Conservation (phyloP, 2,329 filamentous ascomycete species). For the Trichophyton simii region DNA sequence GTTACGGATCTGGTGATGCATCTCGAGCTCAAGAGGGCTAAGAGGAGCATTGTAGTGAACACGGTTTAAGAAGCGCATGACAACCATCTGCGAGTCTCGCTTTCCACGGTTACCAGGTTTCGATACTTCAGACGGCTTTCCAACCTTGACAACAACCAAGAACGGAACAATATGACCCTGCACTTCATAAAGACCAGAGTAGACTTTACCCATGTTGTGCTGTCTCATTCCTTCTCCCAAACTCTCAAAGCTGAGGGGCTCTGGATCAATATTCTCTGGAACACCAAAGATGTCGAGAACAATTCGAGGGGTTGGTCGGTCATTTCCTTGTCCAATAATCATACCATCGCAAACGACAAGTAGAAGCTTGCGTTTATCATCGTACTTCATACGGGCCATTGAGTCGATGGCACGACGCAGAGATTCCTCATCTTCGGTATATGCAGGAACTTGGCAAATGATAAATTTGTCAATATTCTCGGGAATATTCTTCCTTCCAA, state of each 20-base stretch:
- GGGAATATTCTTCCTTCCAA: conserved; percentile 76
- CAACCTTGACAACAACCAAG: conserved; percentile 91
- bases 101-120: conserved; percentile 91
- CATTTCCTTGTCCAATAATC: conserved; percentile 98
- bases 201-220: conserved; percentile 99
- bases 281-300: conserved; percentile 95
- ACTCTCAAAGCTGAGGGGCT: conserved; percentile 91
- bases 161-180: conserved; percentile 97
- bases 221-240: conserved; percentile 92
- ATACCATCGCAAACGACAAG: conserved; percentile 93
- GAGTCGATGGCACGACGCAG: conserved; percentile 95
- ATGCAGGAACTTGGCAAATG: conserved; percentile 93
- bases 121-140: conserved; percentile 64
- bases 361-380: conserved; percentile 93
- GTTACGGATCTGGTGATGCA: conserved; percentile 97
- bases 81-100: conserved; percentile 95
- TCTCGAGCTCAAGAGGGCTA: conserved; percentile 92
- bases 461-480: conserved; percentile 98
- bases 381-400: conserved; percentile 85
- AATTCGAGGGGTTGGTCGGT: conserved; percentile 86
- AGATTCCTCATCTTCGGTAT: conserved; percentile 97
- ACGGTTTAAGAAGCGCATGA: conserved; percentile 98
- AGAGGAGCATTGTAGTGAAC: conserved; percentile 96
- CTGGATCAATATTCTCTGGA: conserved; percentile 82
- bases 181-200: conserved; percentile 94